Percentiles rank a stretch among this genome's conserved stretches.
phyloP scores from a whole-genome alignment of 139 green algal genomes.

The Trebouxia sp. region DNA sequence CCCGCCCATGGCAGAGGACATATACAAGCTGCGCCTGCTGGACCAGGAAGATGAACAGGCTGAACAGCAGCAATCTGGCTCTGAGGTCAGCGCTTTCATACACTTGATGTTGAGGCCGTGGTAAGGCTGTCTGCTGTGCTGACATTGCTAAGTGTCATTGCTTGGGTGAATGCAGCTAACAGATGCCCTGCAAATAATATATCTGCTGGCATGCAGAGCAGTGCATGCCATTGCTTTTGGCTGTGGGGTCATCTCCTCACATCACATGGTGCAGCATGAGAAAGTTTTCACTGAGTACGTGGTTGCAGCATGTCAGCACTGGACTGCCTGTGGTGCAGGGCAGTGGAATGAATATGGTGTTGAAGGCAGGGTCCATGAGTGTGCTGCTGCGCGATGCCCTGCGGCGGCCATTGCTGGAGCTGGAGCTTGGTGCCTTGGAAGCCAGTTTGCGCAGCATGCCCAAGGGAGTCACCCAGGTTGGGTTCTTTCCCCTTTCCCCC shows the following conservation, averaged over 20 bases:
- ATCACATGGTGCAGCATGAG: too few relatives aligned
- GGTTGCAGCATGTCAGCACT: too few relatives aligned
- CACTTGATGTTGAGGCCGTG: too few relatives aligned
- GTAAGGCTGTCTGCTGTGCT: background rate
- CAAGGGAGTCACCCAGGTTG: conserved; percentile 20
- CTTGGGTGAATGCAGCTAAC: too few relatives aligned
- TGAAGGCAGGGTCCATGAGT: conserved; percentile 44
- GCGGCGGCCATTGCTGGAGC: conserved; percentile 61
- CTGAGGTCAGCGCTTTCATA: background rate
- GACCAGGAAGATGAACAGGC: conserved; percentile 28
- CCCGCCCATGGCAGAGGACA: conserved; percentile 19
- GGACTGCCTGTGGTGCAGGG: too few relatives aligned
- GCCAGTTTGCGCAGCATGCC: conserved; percentile 33
- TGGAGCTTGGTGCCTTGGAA: conserved; percentile 54
- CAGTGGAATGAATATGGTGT: conserved; percentile 50
- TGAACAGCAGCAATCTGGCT: conserved; percentile 15
- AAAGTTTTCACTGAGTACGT: too few relatives aligned
- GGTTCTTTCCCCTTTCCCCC: background rate
- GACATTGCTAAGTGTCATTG: too few relatives aligned
- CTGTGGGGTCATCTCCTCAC: too few relatives aligned
- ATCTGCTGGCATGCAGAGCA: too few relatives aligned
- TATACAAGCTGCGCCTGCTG: conserved; percentile 32
- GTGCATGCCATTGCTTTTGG: too few relatives aligned
- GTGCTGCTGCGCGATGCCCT: conserved; percentile 65
- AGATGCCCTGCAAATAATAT: too few relatives aligned